Conservation (phyloP, 176 grass and related monocot species). For the Zizania latifolia region DNA sequence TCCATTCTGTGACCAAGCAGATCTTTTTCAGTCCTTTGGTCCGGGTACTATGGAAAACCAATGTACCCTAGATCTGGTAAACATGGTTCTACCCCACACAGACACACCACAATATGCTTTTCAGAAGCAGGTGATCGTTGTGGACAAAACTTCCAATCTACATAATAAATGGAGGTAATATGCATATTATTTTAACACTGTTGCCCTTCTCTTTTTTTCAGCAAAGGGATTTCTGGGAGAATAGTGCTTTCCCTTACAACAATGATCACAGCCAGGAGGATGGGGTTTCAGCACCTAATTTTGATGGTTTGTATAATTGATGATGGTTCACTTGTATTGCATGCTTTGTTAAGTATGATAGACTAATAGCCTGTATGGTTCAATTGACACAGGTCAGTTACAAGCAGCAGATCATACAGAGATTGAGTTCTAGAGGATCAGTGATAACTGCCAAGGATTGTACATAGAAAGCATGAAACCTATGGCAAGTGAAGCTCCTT, state of each 20-base stretch:
- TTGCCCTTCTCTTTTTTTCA: slow-evolving; percentile 21
- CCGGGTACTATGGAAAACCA: slow-evolving; percentile 29
- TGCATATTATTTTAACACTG: slow-evolving; percentile 32
- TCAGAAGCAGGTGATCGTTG: slow-evolving; percentile 73
- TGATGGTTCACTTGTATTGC: slow-evolving; percentile 1
- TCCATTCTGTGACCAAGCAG: slow-evolving; percentile 40
- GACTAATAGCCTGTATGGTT: background rate
- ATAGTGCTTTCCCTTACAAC: slow-evolving; percentile 35
- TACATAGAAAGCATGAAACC: slow-evolving; percentile 35
- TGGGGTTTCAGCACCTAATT: slow-evolving; percentile 30
- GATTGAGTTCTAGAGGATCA: slow-evolving; percentile 26
- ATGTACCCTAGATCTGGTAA: slow-evolving; percentile 40
- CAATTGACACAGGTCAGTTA: slow-evolving; percentile 19
- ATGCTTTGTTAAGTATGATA: background rate
- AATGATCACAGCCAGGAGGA: slow-evolving; percentile 41
- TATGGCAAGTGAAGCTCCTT: slow-evolving; percentile 29
- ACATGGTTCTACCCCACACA: slow-evolving; percentile 36
- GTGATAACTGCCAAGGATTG: slow-evolving; percentile 23
- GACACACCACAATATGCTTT: slow-evolving; percentile 38
- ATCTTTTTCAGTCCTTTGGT: slow-evolving; percentile 33
- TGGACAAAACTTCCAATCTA: slow-evolving; percentile 2
- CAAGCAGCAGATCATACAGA: slow-evolving; percentile 35
- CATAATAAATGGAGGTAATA: background rate
- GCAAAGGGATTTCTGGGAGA: slow-evolving; percentile 72
- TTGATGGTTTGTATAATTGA: slow-evolving; percentile 33